Conservation (phyloP, 805 yeast genomes). For the Candida nitratophila region DNA sequence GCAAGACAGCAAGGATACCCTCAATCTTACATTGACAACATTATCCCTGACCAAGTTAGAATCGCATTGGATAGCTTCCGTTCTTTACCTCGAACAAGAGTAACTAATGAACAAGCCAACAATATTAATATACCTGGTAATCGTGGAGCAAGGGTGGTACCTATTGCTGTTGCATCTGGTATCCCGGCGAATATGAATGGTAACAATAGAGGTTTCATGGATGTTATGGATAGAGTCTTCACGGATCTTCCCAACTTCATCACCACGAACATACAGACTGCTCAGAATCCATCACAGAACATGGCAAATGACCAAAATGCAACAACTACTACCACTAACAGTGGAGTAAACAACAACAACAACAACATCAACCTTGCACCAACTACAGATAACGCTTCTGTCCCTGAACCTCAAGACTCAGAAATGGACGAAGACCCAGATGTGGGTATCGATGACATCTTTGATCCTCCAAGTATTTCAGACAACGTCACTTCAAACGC, state of each 20-base stretch:
- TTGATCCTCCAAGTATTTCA: background rate
- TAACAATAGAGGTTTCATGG: too few relatives aligned
- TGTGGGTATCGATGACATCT: background rate
- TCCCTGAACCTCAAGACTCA: background rate
- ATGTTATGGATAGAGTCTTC: too few relatives aligned
- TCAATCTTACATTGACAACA: conserved; percentile 19
- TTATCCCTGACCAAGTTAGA: conserved; percentile 19
- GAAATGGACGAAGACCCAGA: conserved; percentile 1
- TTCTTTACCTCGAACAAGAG: background rate
- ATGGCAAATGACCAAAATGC: background rate
- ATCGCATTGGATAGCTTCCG: conserved; percentile 14
- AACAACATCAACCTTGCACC: background rate
- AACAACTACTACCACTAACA: background rate
- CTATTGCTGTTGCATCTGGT: too few relatives aligned
- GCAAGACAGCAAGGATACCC: conserved; percentile 27
- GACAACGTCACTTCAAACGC: too few relatives aligned
- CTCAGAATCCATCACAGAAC: background rate
- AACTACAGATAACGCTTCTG: background rate
- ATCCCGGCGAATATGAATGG: too few relatives aligned
- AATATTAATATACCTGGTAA: too few relatives aligned
- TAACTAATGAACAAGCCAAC: too few relatives aligned
- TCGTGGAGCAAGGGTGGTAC: too few relatives aligned
- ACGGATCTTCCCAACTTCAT: too few relatives aligned
- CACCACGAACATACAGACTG: too few relatives aligned
- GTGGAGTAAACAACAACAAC: background rate